These are phyloP conservation scores for Stenocarpella maydis DNA, from an alignment of 2,329 filamentous ascomycete genomes.

Conservation along the genomic window DNA sequence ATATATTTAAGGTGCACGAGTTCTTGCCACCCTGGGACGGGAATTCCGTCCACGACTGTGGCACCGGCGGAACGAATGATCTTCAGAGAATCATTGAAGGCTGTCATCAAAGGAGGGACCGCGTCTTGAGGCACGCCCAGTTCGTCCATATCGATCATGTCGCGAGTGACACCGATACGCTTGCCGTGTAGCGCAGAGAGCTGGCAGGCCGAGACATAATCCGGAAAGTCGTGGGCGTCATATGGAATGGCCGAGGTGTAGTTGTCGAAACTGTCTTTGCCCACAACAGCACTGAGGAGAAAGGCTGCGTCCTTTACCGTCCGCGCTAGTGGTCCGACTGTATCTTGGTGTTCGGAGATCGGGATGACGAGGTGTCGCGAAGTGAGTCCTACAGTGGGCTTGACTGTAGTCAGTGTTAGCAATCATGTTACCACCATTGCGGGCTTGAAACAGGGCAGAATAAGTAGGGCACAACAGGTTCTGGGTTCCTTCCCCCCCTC, in stretches of 20 bases:
- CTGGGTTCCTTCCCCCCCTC: not conserved
- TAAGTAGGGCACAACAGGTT: not conserved
- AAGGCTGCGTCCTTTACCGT: constrained; percentile 65
- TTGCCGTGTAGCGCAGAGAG: constrained; percentile 60
- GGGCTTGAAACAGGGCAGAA: no score
- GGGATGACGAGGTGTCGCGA: constrained; percentile 69
- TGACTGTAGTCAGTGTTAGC: constrained; percentile 49
- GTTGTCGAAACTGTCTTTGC: constrained; percentile 67
- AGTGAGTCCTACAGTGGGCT: constrained; percentile 70
- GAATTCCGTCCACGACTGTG: constrained; percentile 55
- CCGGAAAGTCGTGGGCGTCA: constrained; percentile 52
- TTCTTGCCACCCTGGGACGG: constrained; percentile 61
- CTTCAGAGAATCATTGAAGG: constrained; percentile 64
- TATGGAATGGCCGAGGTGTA: constrained; percentile 70
- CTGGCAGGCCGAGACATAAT: constrained; percentile 69
- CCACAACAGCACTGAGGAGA: constrained; percentile 69
- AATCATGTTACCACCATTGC: not conserved
- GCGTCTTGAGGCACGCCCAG: constrained; percentile 18
- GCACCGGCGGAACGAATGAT: constrained; percentile 64
- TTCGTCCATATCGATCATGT: constrained; percentile 54
- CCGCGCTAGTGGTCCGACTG: constrained; percentile 57
- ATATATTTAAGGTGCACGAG: constrained; percentile 45
- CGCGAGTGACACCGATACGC: constrained; percentile 70
- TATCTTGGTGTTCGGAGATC: constrained; percentile 69
- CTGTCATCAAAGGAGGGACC: constrained; percentile 45